These are phyloP conservation scores for Salvia hispanica DNA, from an alignment of 257 asterid genomes.

Conservation along the genomic window DNA sequence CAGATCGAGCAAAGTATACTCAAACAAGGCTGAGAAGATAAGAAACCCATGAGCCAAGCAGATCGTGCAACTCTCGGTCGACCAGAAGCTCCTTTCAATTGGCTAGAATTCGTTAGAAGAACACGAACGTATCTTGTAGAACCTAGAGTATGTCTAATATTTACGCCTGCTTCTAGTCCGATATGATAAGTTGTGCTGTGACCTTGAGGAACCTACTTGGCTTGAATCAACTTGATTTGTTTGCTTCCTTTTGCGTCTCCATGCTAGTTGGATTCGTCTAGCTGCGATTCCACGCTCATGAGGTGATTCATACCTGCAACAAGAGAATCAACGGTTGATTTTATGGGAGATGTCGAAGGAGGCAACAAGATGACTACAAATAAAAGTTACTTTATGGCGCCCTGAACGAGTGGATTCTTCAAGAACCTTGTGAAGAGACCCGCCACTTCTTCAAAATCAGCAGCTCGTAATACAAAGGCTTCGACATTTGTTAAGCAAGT, in stretches of 20 bases:
- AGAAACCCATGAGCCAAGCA: neutral
- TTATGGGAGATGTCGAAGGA: neutral
- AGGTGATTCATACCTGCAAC: neutral
- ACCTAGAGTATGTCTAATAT: neutral
- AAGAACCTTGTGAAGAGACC: constrained; percentile 54
- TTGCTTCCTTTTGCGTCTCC: constrained; percentile 4
- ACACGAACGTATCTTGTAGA: neutral
- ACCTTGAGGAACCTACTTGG: neutral
- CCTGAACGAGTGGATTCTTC: constrained; percentile 3
- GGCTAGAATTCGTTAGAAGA: neutral
- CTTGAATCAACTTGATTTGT: constrained; percentile 11
- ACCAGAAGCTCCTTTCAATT: neutral
- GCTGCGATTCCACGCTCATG: constrained; percentile 5
- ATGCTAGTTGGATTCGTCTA: neutral
- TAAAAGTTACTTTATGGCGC: constrained; percentile 12
- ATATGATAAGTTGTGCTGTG: neutral
- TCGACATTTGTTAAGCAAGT: constrained; percentile 79
- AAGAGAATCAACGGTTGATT: neutral
- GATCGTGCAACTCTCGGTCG: neutral
- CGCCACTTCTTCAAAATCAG: constrained; percentile 85
- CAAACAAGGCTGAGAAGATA: neutral
- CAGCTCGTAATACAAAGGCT: constrained; percentile 71
- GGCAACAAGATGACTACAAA: neutral
- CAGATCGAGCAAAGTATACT: neutral
- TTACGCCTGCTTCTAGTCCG: neutral